Percentiles rank a stretch among this genome's conserved stretches.
phyloP scores from a whole-genome alignment of 139 green algal species.

The Axilococcus clingmanii region DNA sequence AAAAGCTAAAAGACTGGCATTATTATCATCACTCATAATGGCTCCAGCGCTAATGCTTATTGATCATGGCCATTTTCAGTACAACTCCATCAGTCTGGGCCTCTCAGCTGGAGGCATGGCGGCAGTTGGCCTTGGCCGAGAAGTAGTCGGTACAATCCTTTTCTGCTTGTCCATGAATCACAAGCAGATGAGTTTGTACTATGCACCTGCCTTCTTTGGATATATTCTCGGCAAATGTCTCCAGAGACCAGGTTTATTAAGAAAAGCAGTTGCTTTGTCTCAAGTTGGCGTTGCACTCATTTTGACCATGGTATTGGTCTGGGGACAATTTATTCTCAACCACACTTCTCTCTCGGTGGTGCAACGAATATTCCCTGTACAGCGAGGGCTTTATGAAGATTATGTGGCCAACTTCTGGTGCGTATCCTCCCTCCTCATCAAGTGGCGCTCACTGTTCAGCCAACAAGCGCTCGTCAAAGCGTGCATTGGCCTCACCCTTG shows the following conservation, averaged over 20 bases:
- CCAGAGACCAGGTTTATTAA: slow-evolving; percentile 6
- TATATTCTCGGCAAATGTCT: slow-evolving; percentile 84
- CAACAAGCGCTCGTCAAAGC: slow-evolving; percentile 30
- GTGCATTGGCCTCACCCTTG: slow-evolving; percentile 53
- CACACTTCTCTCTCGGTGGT: slow-evolving; percentile 18
- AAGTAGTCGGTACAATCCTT: slow-evolving; percentile 53
- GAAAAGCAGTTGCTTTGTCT: not conserved
- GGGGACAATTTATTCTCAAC: slow-evolving; percentile 60
- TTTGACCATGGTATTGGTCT: slow-evolving; percentile 62
- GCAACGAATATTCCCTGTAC: slow-evolving; percentile 68
- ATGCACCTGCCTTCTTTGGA: slow-evolving; percentile 90
- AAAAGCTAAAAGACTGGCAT: too few relatives aligned
- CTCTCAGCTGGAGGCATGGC: slow-evolving; percentile 29
- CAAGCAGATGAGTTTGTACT: slow-evolving; percentile 97
- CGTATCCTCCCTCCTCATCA: slow-evolving; percentile 59
- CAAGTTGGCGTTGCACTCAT: slow-evolving; percentile 44
- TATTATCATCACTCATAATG: too few relatives aligned
- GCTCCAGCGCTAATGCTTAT: slow-evolving; percentile 79
- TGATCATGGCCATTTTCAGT: slow-evolving; percentile 99
- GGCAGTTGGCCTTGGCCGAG: too few relatives aligned
- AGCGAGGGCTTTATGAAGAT: slow-evolving; percentile 90
- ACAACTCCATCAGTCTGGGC: slow-evolving; percentile 87
- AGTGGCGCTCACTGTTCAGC: slow-evolving; percentile 68
- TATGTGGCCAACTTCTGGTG: slow-evolving; percentile 99
- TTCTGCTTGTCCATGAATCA: slow-evolving; percentile 83